These are phyloP conservation scores for Arabidopsis hybrid DNA, from an alignment of 441 rosid species.

Conservation along the genomic window DNA sequence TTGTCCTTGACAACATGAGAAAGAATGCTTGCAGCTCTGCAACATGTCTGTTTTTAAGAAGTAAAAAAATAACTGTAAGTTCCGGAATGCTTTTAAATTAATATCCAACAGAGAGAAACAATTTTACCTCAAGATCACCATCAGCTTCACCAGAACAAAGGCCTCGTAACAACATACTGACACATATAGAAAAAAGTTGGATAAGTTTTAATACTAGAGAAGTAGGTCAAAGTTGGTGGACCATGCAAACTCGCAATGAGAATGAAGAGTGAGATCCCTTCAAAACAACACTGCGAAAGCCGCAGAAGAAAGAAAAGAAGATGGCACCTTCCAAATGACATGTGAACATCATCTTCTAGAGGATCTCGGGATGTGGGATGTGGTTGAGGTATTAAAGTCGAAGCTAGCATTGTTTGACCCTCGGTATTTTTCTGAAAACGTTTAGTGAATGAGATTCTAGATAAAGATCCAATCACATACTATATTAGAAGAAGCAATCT, in stretches of 20 bases:
- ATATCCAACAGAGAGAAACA: conserved; percentile 26
- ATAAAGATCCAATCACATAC: conserved; percentile 25
- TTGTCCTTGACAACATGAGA: conserved; percentile 87
- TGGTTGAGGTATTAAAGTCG: conserved; percentile 96
- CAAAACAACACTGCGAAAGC: conserved; percentile 13
- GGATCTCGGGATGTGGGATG: conserved; percentile 62
- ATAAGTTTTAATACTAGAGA: conserved; percentile 9
- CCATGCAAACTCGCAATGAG: conserved; percentile 1
- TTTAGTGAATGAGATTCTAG: conserved; percentile 20
- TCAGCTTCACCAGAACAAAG: conserved; percentile 87
- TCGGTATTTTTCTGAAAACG: conserved; percentile 72
- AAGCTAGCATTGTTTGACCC: conserved; percentile 91
- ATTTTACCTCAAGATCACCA: conserved; percentile 92
- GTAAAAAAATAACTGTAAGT: conserved; percentile 39
- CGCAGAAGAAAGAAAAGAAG: conserved; percentile 30
- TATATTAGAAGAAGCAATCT: conserved; percentile 20
- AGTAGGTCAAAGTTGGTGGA: conserved; percentile 17
- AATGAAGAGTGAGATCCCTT: conserved; percentile 26
- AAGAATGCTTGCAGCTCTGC: conserved; percentile 97
- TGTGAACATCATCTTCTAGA: conserved; percentile 87
- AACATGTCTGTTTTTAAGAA: conserved; percentile 67
- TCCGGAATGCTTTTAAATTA: background rate
- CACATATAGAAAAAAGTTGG: conserved; percentile 35
- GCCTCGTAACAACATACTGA: conserved; percentile 93
- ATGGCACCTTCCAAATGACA: conserved; percentile 97